Evolutionary conservation across 2,329 filamentous ascomycete species (phyloP).

Genomic region (Penicillium sp.): DNA sequence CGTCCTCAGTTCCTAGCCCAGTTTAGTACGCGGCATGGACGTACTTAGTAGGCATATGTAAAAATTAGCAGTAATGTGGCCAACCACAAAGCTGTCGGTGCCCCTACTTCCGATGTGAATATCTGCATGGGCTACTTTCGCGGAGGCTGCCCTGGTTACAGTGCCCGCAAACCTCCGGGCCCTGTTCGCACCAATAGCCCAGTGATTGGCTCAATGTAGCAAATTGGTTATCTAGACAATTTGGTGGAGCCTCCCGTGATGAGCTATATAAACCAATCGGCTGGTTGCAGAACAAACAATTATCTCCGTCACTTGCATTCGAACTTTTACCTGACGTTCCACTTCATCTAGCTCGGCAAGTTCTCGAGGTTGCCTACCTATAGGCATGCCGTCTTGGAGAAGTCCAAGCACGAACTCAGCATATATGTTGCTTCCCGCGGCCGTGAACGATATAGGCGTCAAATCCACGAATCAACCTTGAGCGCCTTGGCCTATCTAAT

Average conservation of each 20-base stretch:
- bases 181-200: neutral
- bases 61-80: neutral
- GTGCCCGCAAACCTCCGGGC: too few species aligned
- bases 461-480: constrained; percentile 49
- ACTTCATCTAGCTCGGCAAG: constrained; percentile 52
- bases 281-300: neutral
- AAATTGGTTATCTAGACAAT: neutral
- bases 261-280: neutral
- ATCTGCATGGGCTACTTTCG: neutral
- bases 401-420: constrained; percentile 54
- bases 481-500: constrained; percentile 36
- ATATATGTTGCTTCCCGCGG: constrained; percentile 50
- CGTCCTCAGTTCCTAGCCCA: neutral
- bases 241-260: neutral
- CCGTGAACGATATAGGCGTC: constrained; percentile 51
- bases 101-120: neutral
- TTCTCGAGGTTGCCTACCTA: constrained; percentile 57
- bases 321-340: neutral
- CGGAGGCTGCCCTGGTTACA: neutral
- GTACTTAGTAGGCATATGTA: neutral
- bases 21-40: neutral
- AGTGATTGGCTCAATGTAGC: neutral
- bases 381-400: constrained; percentile 51
- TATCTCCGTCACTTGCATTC: neutral
- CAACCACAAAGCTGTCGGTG: neutral